phyloP scores from a whole-genome alignment of 148 eudicot species.

The Oxyria digyna region DNA sequence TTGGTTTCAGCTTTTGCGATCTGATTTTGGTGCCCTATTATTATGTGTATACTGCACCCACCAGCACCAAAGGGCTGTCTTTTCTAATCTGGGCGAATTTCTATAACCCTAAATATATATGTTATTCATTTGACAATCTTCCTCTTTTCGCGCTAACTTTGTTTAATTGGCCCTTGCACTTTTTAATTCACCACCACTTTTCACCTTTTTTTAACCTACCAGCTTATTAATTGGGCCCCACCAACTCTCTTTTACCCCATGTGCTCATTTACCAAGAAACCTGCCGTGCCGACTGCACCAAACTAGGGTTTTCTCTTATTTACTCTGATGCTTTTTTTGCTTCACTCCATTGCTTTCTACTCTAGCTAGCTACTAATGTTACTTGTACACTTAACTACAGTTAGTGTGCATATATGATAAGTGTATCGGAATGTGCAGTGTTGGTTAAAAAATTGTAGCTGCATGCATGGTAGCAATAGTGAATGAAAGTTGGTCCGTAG shows the following conservation, averaged over 20 bases:
- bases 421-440: too few species aligned
- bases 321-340: too few species aligned
- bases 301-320: not conserved
- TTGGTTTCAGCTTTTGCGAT: not conserved
- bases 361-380: too few species aligned
- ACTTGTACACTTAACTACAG: too few species aligned
- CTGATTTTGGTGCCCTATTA: not conserved
- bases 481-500: too few species aligned
- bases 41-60: not conserved
- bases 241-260: not conserved
- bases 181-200: not conserved
- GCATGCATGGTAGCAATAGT: too few species aligned
- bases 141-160: not conserved
- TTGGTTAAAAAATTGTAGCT: too few species aligned
- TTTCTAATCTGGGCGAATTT: not conserved
- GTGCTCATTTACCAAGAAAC: not conserved
- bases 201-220: not conserved
- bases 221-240: not conserved
- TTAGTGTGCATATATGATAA: too few species aligned
- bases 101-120: not conserved
- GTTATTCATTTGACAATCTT: not conserved
- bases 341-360: too few species aligned
- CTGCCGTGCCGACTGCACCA: not conserved
- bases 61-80: slow-evolving; percentile 2
- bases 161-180: not conserved